phyloP scores from a whole-genome alignment of 2,329 filamentous ascomycete genomes.

The Pestalotiopsis fici region DNA sequence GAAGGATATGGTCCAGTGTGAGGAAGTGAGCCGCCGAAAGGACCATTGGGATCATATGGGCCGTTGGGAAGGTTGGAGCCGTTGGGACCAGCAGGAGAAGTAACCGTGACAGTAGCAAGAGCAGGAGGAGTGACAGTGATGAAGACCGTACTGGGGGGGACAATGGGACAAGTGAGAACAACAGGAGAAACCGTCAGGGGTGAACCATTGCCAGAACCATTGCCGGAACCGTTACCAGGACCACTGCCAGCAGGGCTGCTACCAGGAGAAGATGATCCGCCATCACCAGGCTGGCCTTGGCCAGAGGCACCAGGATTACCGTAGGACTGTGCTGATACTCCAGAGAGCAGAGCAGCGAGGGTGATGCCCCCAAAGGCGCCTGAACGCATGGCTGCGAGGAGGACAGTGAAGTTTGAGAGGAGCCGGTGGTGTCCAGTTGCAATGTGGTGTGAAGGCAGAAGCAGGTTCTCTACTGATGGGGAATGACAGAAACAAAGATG shows the following conservation, averaged over 20 bases:
- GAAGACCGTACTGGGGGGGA: conserved; percentile 46
- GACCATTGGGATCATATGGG: conserved; percentile 18
- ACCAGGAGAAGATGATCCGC: background rate
- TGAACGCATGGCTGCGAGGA: conserved; percentile 4
- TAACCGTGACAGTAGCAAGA: conserved; percentile 30
- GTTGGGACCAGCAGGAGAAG: conserved; percentile 23
- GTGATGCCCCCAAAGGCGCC: conserved; percentile 6
- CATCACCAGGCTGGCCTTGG: background rate
- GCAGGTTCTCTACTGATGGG: background rate
- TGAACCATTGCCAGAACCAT: background rate
- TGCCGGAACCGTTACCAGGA: background rate
- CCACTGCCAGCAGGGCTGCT: background rate
- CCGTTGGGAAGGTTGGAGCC: conserved; percentile 21
- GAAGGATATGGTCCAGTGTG: conserved; percentile 16
- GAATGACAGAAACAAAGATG: background rate
- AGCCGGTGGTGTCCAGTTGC: background rate
- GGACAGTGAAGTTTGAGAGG: background rate
- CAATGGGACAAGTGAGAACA: conserved; percentile 36
- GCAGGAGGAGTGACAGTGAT: conserved; percentile 44
- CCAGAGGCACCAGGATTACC: background rate
- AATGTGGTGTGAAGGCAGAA: background rate
- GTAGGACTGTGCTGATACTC: conserved; percentile 7
- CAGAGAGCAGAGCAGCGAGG: conserved; percentile 4
- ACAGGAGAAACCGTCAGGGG: conserved; percentile 8
- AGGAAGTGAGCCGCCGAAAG: conserved; percentile 10